phyloP scores from a whole-genome alignment of 116 monocot genomes.

The Iris pallida region DNA sequence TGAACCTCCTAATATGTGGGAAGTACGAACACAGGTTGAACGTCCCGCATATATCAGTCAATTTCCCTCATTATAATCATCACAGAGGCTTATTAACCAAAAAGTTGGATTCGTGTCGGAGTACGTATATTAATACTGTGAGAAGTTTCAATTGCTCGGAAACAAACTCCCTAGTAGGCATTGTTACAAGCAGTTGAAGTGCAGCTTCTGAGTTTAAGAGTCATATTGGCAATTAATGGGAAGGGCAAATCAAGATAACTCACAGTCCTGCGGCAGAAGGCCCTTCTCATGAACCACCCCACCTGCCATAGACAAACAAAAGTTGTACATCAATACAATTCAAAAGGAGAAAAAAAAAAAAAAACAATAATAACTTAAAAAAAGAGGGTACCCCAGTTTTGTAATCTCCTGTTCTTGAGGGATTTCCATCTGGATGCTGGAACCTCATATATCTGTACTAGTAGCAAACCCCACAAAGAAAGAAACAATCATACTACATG shows the following conservation, averaged over 20 bases:
- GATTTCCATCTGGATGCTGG: conserved; percentile 78
- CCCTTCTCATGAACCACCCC: conserved; percentile 98
- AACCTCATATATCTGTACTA: conserved; percentile 56
- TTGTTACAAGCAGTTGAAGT: background rate
- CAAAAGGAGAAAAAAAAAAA: background rate
- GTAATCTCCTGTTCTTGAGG: conserved; percentile 84
- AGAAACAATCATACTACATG: background rate
- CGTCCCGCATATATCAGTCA: too few relatives aligned
- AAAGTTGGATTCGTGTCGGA: too few relatives aligned
- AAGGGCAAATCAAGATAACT: conserved; percentile 17
- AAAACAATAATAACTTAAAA: background rate
- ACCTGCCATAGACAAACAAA: conserved; percentile 33
- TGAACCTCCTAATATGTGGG: too few relatives aligned
- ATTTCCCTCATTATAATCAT: too few relatives aligned
- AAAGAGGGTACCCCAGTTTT: conserved; percentile 77
- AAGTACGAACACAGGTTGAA: too few relatives aligned
- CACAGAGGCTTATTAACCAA: too few relatives aligned
- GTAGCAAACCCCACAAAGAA: background rate
- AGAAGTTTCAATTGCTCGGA: too few relatives aligned
- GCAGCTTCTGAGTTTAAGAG: background rate
- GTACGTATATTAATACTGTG: too few relatives aligned
- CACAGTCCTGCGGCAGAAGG: conserved; percentile 78
- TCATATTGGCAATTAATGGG: background rate
- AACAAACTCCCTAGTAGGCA: background rate
- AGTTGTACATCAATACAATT: background rate